Evolutionary conservation across 139 green algal genomes (phyloP).

Genomic region (Axilococcus clingmanii): DNA sequence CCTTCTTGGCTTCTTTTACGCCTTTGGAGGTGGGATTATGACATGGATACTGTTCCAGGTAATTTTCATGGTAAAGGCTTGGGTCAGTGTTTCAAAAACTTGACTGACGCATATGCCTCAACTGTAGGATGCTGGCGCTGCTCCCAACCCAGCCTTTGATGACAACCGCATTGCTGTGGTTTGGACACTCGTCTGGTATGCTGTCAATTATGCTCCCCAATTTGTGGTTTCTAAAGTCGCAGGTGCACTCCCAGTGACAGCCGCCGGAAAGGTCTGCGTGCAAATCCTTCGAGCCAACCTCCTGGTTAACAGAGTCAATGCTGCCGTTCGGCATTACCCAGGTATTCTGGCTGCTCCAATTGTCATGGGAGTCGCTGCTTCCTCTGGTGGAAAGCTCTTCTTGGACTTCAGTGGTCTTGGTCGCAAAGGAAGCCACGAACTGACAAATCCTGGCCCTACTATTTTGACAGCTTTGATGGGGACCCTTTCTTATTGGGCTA

Average conservation of each 20-base stretch:
- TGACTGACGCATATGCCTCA: no score
- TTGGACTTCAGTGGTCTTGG: constrained; percentile 1
- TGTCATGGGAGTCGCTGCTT: constrained; percentile 1
- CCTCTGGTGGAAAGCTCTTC: constrained; percentile 8
- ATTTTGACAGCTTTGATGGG: neutral
- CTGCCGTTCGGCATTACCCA: constrained; percentile 2
- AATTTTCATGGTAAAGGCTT: no score
- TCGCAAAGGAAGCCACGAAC: neutral
- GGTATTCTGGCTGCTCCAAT: constrained; percentile 4
- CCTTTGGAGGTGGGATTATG: constrained; percentile 8
- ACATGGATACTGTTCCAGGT: constrained; percentile 1
- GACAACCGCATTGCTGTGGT: constrained; percentile 3
- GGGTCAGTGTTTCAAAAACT: no score
- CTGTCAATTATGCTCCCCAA: constrained; percentile 7
- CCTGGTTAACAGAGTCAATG: neutral
- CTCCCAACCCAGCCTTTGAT: no score
- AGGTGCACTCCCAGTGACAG: neutral
- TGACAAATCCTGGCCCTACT: neutral
- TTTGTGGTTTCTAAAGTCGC: neutral
- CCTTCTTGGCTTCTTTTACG: constrained; percentile 6
- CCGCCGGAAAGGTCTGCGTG: neutral
- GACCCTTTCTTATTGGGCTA: neutral
- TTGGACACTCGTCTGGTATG: constrained; percentile 4
- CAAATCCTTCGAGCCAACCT: constrained; percentile 1
- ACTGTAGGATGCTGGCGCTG: no score